Evolutionary conservation across 257 asterid genomes (phyloP).

Genomic region (Henckelia pumila): DNA sequence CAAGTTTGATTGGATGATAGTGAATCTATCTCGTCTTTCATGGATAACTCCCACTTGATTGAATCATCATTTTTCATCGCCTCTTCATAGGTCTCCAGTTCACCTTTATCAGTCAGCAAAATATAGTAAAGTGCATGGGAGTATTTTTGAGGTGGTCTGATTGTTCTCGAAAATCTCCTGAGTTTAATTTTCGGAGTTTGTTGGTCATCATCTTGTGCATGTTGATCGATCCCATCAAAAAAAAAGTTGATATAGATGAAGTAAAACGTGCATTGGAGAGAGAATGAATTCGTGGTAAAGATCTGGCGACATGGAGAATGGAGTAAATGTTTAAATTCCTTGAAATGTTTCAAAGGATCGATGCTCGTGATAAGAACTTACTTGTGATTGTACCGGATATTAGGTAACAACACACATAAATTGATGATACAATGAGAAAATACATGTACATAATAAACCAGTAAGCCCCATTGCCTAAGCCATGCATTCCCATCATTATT

Average conservation of each 20-base stretch:
- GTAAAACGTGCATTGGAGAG: constrained; percentile 37
- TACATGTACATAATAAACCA: constrained; percentile 38
- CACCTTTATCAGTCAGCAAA: too few relatives aligned
- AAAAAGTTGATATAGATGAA: constrained; percentile 40
- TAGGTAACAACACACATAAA: constrained; percentile 31
- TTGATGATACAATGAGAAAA: constrained; percentile 33
- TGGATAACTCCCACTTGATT: too few relatives aligned
- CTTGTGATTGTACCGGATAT: constrained; percentile 39
- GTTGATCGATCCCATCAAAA: too few relatives aligned
- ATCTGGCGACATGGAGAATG: constrained; percentile 30
- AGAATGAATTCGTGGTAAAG: constrained; percentile 37
- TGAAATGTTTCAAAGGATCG: background rate
- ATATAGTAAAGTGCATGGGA: too few relatives aligned
- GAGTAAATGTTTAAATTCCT: constrained; percentile 10
- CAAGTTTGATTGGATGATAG: too few relatives aligned
- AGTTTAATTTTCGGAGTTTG: too few relatives aligned
- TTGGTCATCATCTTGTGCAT: too few relatives aligned
- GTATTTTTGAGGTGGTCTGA: too few relatives aligned
- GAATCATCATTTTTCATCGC: too few relatives aligned
- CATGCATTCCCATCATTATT: constrained; percentile 52
- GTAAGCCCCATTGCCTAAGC: constrained; percentile 41
- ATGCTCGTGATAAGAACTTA: constrained; percentile 4
- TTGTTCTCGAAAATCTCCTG: too few relatives aligned
- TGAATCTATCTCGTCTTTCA: too few relatives aligned
- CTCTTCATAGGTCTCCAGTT: too few relatives aligned